A percentile compares a stretch with the other conserved stretches of the same genome.
These are phyloP conservation scores for Amaranthus cruentus DNA, from an alignment of 148 eudicot species.

Conservation along the genomic window DNA sequence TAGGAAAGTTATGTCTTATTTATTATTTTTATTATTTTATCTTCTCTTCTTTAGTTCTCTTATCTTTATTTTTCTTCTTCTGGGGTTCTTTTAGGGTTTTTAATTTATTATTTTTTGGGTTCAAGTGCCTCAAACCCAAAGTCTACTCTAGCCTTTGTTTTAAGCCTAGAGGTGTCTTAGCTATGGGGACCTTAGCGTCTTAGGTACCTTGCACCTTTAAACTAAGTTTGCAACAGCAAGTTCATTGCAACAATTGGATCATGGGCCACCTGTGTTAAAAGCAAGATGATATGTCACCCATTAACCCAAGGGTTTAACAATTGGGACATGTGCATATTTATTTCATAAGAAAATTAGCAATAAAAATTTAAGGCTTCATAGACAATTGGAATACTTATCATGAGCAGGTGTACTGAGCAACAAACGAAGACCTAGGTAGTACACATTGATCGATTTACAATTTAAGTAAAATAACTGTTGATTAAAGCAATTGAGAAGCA, in stretches of 20 bases:
- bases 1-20: too few species aligned
- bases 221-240: not conserved
- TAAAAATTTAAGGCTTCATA: not conserved
- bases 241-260: not conserved
- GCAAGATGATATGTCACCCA: not conserved
- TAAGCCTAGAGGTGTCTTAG: too few species aligned
- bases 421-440: not conserved
- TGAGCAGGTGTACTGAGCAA: not conserved
- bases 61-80: too few species aligned
- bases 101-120: too few species aligned
- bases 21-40: too few species aligned
- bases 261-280: not conserved
- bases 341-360: not conserved
- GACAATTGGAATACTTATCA: not conserved
- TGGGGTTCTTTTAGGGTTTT: too few species aligned
- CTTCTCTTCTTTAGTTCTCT: too few species aligned
- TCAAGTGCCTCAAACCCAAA: too few species aligned
- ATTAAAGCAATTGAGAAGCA: conserved; percentile 1
- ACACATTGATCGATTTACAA: not conserved
- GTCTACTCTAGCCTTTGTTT: too few species aligned
- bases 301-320: not conserved
- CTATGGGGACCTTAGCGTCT: too few species aligned
- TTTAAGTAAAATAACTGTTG: not conserved
- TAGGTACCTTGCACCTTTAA: not conserved
- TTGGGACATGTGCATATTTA: not conserved